Conservation (phyloP, 805 yeast genomes). For the Ogataea nitratoaversa region DNA sequence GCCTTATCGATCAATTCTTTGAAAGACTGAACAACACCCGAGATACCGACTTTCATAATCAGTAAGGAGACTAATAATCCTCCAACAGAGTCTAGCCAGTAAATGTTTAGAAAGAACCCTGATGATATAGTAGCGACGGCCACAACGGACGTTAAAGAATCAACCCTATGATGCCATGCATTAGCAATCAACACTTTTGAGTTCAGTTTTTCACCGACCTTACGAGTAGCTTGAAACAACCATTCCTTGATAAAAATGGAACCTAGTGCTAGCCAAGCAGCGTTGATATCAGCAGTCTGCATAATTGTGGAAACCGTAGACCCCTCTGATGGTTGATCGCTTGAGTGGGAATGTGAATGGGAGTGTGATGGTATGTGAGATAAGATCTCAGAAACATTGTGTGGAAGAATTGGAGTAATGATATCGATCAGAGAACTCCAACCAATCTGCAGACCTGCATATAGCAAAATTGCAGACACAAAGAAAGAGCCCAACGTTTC, state of each 20-base stretch:
- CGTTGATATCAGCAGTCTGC: conserved; percentile 69
- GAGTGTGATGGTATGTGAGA: conserved; percentile 48
- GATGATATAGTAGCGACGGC: conserved; percentile 85
- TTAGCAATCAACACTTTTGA: conserved; percentile 92
- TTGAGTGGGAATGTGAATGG: conserved; percentile 49
- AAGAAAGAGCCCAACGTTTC: conserved; percentile 90
- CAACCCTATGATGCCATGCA: conserved; percentile 99
- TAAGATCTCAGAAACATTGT: conserved; percentile 50
- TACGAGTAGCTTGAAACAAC: conserved; percentile 77
- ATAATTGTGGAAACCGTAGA: conserved; percentile 17
- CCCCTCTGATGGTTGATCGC: conserved; percentile 29
- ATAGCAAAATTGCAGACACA: conserved; percentile 75
- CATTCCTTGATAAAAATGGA: conserved; percentile 86
- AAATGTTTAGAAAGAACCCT: conserved; percentile 71
- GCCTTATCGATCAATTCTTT: conserved; percentile 78
- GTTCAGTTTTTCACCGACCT: conserved; percentile 70
- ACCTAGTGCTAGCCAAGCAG: conserved; percentile 94
- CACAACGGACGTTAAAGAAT: conserved; percentile 85
- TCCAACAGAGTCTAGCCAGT: conserved; percentile 90
- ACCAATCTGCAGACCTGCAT: conserved; percentile 90
- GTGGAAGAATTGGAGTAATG: conserved; percentile 64
- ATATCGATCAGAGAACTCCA: conserved; percentile 74
- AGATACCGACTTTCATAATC: conserved; percentile 79
- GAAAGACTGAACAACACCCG: conserved; percentile 65
- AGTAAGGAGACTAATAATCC: conserved; percentile 81